Evolutionary conservation across 768 basidiomycete species (phyloP), one percentile per base, ranked within the genome.

Genomic region (Coprinopsis cinerea): DNA sequence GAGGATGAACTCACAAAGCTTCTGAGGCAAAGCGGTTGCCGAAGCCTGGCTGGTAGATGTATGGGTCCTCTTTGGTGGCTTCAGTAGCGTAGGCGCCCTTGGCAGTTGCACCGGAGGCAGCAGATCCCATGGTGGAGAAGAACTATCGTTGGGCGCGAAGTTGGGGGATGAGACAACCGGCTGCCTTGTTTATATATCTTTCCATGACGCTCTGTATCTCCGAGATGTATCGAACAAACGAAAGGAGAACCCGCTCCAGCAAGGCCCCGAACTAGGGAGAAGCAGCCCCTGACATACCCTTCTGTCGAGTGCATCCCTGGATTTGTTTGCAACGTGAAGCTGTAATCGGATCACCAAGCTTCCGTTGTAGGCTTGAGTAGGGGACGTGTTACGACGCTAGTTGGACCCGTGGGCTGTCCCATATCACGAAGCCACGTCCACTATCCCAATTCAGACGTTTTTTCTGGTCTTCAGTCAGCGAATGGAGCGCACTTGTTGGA

Each of bases 11-110:
- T 46, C 52, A 79, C 79, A 81, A 62, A 4, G 78, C 77, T 52
- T 81, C 78, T 52, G 70, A 74, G 6, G 74, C 76, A 54, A 81
- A 81, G 7, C 68, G 66, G 50, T 80, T 81, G 2, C 78, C 79
- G 48, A 82, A 81, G 4, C 80, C 79, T 3, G 76, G 71, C 56
- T 81, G 78, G 56, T 83, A 81, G 18, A 56, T 56, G 59, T 82
- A 81, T 0, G 79, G 79, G 50, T 82, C 81, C 40, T 69, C 63
- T 39, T 70, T 65, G 11, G 63, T 58, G 4, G 75, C 59, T 17
- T 52, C 50, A 3, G 72, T 72, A 5, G 65, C 49, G 52, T 71
- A 75, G 1, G 72, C 54, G 11, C 61, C 53, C 49, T 63, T 64
- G 23, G 75, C 75, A 32, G 75, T 68, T 4, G 73, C 69, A 44